A percentile compares a stretch with the other conserved stretches of the same genome.
Conservation (phyloP, 441 rosid genomes). For the Euphorbia neoarborescens region DNA sequence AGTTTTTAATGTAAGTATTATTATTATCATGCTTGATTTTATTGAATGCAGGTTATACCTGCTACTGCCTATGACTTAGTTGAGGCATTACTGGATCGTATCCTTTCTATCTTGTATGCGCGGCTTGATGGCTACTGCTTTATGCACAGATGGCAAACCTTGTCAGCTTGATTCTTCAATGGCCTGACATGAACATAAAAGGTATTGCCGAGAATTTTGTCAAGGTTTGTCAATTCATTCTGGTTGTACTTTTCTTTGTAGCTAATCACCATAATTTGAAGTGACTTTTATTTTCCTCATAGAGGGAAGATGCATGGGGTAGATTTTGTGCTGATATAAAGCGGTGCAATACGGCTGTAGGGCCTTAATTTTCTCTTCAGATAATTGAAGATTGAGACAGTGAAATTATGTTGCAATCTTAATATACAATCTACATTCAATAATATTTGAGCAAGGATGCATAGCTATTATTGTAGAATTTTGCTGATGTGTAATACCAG, state of each 20-base stretch:
- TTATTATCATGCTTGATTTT: neutral
- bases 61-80: slow-evolving; percentile 50
- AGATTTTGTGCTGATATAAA: neutral
- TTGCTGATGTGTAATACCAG: too few species aligned
- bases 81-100: slow-evolving; percentile 81
- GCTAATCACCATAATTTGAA: neutral
- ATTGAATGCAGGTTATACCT: slow-evolving; percentile 46
- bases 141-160: slow-evolving; percentile 97
- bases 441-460: neutral
- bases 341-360: slow-evolving; percentile 4
- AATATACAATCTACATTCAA: neutral
- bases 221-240: slow-evolving; percentile 42
- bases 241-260: slow-evolving; percentile 3
- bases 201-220: slow-evolving; percentile 75
- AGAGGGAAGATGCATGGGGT: slow-evolving; percentile 11
- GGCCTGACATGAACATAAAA: slow-evolving; percentile 53
- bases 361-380: neutral
- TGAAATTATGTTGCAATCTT: neutral
- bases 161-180: slow-evolving; percentile 63
- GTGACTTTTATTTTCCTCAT: neutral
- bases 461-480: neutral
- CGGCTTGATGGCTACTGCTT: slow-evolving; percentile 40
- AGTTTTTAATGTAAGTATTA: neutral
- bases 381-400: neutral
- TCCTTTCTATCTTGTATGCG: slow-evolving; percentile 34